Evolutionary conservation across 2,329 filamentous ascomycete genomes (phyloP).

Genomic region (Fusarium sp.): DNA sequence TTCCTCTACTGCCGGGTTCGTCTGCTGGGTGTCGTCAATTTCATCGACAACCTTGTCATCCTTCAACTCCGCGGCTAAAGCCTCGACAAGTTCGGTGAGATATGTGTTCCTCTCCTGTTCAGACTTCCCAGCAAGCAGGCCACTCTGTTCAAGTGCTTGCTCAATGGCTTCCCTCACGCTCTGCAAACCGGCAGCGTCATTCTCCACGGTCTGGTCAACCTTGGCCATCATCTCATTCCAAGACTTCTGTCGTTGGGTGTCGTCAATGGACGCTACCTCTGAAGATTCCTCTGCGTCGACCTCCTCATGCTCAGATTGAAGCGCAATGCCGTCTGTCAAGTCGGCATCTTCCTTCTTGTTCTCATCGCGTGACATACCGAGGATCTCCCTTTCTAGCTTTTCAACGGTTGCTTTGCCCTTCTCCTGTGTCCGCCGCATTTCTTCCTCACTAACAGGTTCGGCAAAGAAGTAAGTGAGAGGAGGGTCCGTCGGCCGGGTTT

Average conservation of each 20-base stretch:
- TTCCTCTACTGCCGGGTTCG: constrained; percentile 8
- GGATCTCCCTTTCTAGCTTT: constrained; percentile 74
- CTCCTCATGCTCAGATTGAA: constrained; percentile 26
- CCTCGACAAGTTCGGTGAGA: constrained; percentile 64
- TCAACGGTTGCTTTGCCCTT: constrained; percentile 74
- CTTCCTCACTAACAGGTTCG: constrained; percentile 80
- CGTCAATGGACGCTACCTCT: constrained; percentile 5
- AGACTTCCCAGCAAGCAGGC: constrained; percentile 62
- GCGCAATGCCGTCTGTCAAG: constrained; percentile 10
- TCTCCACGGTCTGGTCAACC: constrained; percentile 69
- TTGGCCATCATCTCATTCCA: constrained; percentile 69
- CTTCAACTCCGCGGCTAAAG: constrained; percentile 57
- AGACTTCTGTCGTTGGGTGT: constrained; percentile 54
- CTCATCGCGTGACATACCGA: constrained; percentile 61
- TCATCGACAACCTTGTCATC: constrained; percentile 42
- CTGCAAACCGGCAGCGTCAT: constrained; percentile 66
- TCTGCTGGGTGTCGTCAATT: constrained; percentile 18
- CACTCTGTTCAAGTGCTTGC: constrained; percentile 67
- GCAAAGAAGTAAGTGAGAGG: constrained; percentile 91
- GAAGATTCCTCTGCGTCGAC: constrained; percentile 37
- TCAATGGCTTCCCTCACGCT: constrained; percentile 68
- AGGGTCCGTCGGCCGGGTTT: constrained; percentile 72
- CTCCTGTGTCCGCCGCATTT: constrained; percentile 81
- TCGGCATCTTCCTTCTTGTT: constrained; percentile 42
- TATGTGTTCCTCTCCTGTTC: constrained; percentile 62